Evolutionary conservation across 495 filamentous ascomycete genomes (phyloP), one percentile per base, ranked within the genome.

Genomic region (Xylaria flabelliformis): DNA sequence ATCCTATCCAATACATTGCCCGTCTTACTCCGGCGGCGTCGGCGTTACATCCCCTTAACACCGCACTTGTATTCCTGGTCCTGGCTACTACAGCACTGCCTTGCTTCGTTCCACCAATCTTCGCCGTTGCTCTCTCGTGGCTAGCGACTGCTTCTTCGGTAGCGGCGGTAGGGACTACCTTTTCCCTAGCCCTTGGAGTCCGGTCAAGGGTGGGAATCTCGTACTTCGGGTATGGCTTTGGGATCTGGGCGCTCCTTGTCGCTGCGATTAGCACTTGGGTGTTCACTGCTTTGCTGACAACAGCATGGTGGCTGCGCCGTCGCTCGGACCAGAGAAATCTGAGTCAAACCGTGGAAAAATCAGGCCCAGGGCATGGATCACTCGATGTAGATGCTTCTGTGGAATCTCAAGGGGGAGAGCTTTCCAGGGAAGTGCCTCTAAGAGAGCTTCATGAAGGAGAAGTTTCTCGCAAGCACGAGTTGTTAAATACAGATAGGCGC

Each of bases 231-330:
- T 62, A 39, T 39, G 58, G 34, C 34, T 8, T 21, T 19, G 58
- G 32, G 2, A 39, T 39, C 34, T 62, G 58, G 58, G 13, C 19
- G 58, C 32, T 62, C 0, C 58, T 62, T 7, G 34, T 12, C 32
- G 58, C 34, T 15, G 58, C 58, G 32, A 41, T 62, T 21, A 39
- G 58, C 58, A 17, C 39, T 21, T 62, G 58, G 58, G 58, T 41
- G 32, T 36, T 36, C 32, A 41, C 58, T 46, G 29, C n/a, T 26
- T 29, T 34, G 63, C 41, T 51, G 29, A 46, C 63, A 17, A 21
- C 42, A 21, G 63, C 41, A 21, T 51, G 63, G 63, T 65, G 63
- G 63, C 48, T 65, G 42, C 46, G 21, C 9, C 63, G 63, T 65
- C 63, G 42, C 42, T 46, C 42, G 5, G 42, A 46, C 2, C 15